Evolutionary conservation across 345 rosid species (phyloP).

Genomic region (Noccaea caerulescens): DNA sequence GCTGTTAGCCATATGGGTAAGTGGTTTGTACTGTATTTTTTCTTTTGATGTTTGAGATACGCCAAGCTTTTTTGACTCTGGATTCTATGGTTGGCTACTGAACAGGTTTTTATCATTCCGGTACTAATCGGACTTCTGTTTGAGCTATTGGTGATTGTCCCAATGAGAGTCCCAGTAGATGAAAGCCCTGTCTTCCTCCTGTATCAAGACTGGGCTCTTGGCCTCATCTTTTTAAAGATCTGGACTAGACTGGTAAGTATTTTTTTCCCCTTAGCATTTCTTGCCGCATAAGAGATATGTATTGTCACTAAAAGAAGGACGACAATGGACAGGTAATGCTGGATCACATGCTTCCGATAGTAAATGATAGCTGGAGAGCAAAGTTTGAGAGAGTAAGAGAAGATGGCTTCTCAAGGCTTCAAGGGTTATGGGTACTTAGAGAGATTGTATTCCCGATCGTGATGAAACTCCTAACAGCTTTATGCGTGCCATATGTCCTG

Average conservation of each 20-base stretch:
- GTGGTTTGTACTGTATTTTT: constrained; percentile 22
- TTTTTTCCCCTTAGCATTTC: neutral
- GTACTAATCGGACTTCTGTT: constrained; percentile 92
- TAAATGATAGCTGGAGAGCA: constrained; percentile 89
- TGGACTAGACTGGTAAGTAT: constrained; percentile 92
- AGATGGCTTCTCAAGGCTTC: constrained; percentile 93
- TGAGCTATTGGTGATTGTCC: constrained; percentile 97
- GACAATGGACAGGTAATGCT: constrained; percentile 73
- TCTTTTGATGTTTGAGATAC: neutral
- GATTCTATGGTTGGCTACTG: constrained; percentile 11
- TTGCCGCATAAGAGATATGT: neutral
- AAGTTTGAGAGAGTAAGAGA: constrained; percentile 96
- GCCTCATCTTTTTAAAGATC: constrained; percentile 94
- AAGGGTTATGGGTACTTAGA: constrained; percentile 85
- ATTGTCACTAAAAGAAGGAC: neutral
- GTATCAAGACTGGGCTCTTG: constrained; percentile 99
- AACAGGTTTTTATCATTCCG: constrained; percentile 90
- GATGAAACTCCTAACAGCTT: constrained; percentile 94
- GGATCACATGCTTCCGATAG: constrained; percentile 97
- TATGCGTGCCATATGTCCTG: constrained; percentile 88
- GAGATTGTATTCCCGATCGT: constrained; percentile 91
- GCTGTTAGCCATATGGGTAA: constrained; percentile 92
- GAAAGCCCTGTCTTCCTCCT: constrained; percentile 99
- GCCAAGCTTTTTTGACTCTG: neutral
- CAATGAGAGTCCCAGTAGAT: constrained; percentile 99